phyloP scores from a whole-genome alignment of 2,329 filamentous ascomycete species.

The Neonectria sp. region DNA sequence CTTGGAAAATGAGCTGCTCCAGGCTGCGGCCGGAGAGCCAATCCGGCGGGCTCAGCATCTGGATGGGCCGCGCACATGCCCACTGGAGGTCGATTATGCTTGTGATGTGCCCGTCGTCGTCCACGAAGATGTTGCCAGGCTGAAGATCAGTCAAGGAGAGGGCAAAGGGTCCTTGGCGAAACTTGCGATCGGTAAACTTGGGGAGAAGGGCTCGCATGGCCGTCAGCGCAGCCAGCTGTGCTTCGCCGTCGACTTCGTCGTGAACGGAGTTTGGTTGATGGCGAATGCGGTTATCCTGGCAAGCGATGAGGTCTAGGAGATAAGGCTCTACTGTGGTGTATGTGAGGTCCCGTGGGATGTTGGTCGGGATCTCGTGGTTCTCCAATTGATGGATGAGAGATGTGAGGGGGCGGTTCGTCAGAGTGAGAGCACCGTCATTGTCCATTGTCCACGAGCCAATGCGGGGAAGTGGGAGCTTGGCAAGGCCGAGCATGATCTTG shows the following conservation, averaged over 20 bases:
- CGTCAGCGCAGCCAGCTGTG: slow-evolving; percentile 49
- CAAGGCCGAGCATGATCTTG: slow-evolving; percentile 47
- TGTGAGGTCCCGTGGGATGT: slow-evolving; percentile 52
- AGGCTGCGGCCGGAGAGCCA: slow-evolving; percentile 45
- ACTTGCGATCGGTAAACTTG: slow-evolving; percentile 37
- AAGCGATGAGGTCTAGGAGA: slow-evolving; percentile 51
- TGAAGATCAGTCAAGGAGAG: slow-evolving; percentile 57
- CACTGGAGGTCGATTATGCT: slow-evolving; percentile 54
- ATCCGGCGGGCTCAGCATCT: slow-evolving; percentile 49
- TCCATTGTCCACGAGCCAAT: slow-evolving; percentile 49
- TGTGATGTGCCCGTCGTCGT: slow-evolving; percentile 52
- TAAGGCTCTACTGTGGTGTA: slow-evolving; percentile 52
- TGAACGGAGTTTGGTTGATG: slow-evolving; percentile 54
- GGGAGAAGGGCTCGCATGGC: slow-evolving; percentile 49
- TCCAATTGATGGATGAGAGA: slow-evolving; percentile 52
- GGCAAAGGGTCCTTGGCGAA: slow-evolving; percentile 52
- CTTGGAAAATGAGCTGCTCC: background rate
- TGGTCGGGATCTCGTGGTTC: slow-evolving; percentile 52
- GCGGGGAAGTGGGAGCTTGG: slow-evolving; percentile 46
- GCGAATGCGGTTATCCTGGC: slow-evolving; percentile 53
- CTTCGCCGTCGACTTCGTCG: slow-evolving; percentile 47
- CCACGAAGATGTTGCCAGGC: slow-evolving; percentile 57
- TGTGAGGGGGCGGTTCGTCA: slow-evolving; percentile 55
- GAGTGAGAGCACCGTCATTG: slow-evolving; percentile 47
- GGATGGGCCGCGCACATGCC: slow-evolving; percentile 47